Percentiles rank a stretch among this genome's conserved stretches.
Evolutionary conservation across 2,329 filamentous ascomycete species (phyloP).

Genomic region (Blastomyces silverae): DNA sequence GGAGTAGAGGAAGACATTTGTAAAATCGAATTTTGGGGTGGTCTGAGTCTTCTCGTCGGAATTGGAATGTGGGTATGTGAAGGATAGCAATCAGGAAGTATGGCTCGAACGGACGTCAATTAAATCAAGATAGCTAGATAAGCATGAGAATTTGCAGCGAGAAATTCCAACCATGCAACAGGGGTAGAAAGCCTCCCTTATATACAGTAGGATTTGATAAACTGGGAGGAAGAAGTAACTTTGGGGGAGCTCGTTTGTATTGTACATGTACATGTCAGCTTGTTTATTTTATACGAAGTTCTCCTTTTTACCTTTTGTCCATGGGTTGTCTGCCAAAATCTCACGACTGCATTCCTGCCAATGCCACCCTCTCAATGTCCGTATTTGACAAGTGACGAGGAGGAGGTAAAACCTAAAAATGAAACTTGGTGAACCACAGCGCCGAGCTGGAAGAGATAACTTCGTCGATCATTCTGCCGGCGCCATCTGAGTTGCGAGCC

Average conservation of each 20-base stretch:
- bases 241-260: neutral
- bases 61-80: neutral
- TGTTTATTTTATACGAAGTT: too few relatives aligned
- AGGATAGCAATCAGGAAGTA: neutral
- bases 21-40: neutral
- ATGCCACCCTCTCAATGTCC: neutral
- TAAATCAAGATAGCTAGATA: neutral
- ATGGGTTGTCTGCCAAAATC: neutral
- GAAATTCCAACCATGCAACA: neutral
- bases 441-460: neutral
- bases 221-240: neutral
- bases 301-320: too few relatives aligned
- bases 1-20: constrained; percentile 2
- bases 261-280: too few relatives aligned
- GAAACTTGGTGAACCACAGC: neutral
- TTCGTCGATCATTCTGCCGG: neutral
- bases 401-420: neutral
- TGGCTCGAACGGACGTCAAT: neutral
- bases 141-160: neutral
- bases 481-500: neutral
- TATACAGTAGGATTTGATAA: neutral
- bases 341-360: neutral
- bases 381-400: neutral
- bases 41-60: neutral
- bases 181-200: neutral